These are phyloP conservation scores for Globisporangium irregulare DNA, from an alignment of 352 stramenopile genomes.

Conservation along the genomic window DNA sequence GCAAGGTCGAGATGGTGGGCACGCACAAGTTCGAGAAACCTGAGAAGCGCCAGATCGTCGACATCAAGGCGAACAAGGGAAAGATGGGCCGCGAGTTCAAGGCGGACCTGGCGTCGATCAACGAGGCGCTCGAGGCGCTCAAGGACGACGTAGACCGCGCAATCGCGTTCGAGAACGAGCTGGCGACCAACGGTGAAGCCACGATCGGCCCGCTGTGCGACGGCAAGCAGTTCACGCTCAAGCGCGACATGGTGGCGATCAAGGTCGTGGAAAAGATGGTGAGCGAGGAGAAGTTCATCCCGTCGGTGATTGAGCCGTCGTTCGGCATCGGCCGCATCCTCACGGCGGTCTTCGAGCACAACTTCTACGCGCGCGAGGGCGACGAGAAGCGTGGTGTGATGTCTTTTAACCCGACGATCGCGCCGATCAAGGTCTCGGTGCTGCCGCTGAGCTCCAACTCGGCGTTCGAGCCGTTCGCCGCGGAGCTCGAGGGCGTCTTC, in stretches of 20 bases:
- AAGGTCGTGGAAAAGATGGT: slow-evolving; percentile 95
- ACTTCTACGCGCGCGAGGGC: slow-evolving; percentile 94
- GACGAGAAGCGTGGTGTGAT: slow-evolving; percentile 98
- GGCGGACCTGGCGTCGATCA: slow-evolving; percentile 81
- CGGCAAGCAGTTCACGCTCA: slow-evolving; percentile 90
- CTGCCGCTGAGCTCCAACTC: slow-evolving; percentile 90
- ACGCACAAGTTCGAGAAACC: slow-evolving; percentile 90
- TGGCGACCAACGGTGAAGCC: slow-evolving; percentile 89
- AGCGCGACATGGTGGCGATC: slow-evolving; percentile 94
- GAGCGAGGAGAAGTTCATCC: slow-evolving; percentile 97
- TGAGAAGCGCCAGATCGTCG: slow-evolving; percentile 91
- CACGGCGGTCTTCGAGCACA: slow-evolving; percentile 98
- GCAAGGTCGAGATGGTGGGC: slow-evolving; percentile 86
- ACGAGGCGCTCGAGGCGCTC: slow-evolving; percentile 73
- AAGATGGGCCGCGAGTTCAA: slow-evolving; percentile 97
- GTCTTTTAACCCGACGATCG: slow-evolving; percentile 95
- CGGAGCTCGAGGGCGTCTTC: slow-evolving; percentile 74
- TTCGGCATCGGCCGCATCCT: slow-evolving; percentile 99
- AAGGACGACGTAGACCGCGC: slow-evolving; percentile 88
- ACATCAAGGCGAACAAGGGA: slow-evolving; percentile 97
- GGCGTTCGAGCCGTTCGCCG: slow-evolving; percentile 79
- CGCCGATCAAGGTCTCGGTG: slow-evolving; percentile 98
- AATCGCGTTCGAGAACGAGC: slow-evolving; percentile 88
- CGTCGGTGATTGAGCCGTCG: slow-evolving; percentile 98
- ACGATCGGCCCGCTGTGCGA: slow-evolving; percentile 86